Percentiles rank a stretch among this genome's conserved stretches.
These are phyloP conservation scores for Eimeria sp. DNA, from an alignment of 169 alveolate genomes.

Conservation along the genomic window DNA sequence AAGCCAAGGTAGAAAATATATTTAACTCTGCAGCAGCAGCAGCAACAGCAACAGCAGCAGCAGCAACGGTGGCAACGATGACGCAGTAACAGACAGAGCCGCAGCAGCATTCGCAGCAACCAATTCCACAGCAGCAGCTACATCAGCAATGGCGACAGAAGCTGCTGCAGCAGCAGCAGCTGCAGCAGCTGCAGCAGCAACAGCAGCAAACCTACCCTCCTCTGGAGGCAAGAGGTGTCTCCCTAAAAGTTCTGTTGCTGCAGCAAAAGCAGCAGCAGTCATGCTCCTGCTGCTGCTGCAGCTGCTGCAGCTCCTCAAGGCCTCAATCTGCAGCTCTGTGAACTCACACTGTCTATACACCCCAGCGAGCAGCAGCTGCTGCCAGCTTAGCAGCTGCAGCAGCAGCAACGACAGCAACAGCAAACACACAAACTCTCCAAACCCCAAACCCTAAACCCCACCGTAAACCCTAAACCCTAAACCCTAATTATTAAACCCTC, in stretches of 20 bases:
- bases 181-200: too few species aligned
- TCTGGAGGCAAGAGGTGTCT: too few species aligned
- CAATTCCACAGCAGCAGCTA: background rate
- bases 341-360: conserved; percentile 51
- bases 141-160: conserved; percentile 2
- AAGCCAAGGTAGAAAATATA: background rate
- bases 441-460: background rate
- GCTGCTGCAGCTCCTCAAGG: conserved; percentile 46
- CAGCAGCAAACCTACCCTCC: too few species aligned
- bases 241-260: too few species aligned
- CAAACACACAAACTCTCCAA: background rate
- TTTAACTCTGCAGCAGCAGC: conserved; percentile 39
- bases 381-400: conserved; percentile 58
- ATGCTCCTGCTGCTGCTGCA: conserved; percentile 59
- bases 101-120: background rate
- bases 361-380: conserved; percentile 46
- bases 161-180: background rate
- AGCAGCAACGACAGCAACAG: conserved; percentile 25
- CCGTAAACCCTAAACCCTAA: background rate
- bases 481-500: background rate
- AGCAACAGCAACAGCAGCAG: conserved; percentile 40
- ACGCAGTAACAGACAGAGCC: background rate
- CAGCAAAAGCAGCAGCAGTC: conserved; percentile 43
- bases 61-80: background rate
- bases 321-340: conserved; percentile 30